Conservation (phyloP, 441 rosid genomes). For the Melastoma candidum region DNA sequence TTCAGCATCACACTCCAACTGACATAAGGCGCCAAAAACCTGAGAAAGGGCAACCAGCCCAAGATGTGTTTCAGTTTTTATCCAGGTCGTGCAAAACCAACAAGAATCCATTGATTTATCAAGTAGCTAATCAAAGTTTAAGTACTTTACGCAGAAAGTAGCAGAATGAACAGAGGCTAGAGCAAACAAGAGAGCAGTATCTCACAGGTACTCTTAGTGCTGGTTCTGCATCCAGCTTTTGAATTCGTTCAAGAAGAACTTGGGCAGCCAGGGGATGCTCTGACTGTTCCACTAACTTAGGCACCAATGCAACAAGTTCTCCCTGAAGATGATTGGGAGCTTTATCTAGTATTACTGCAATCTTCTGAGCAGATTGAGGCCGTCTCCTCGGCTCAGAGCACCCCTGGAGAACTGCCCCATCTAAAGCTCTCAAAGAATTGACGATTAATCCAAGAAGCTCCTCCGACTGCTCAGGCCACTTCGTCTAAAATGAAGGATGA, state of each 20-base stretch:
- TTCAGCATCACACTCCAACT: slow-evolving; percentile 78
- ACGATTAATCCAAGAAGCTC: slow-evolving; percentile 94
- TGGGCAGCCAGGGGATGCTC: slow-evolving; percentile 92
- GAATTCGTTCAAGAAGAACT: slow-evolving; percentile 83
- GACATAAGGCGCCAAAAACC: slow-evolving; percentile 88
- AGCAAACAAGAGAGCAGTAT: slow-evolving; percentile 12
- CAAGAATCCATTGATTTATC: not conserved
- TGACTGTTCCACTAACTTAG: slow-evolving; percentile 93
- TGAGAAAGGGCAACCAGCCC: slow-evolving; percentile 22
- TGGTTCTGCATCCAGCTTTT: slow-evolving; percentile 83
- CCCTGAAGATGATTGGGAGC: slow-evolving; percentile 90
- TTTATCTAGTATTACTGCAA: slow-evolving; percentile 84
- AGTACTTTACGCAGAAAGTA: not conserved
- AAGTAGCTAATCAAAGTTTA: slow-evolving; percentile 9
- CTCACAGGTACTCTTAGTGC: slow-evolving; percentile 77
- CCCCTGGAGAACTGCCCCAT: slow-evolving; percentile 89
- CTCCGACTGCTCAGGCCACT: slow-evolving; percentile 98
- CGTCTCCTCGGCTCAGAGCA: slow-evolving; percentile 93
- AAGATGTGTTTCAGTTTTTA: not conserved
- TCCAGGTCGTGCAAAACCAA: not conserved
- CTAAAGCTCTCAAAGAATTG: slow-evolving; percentile 86
- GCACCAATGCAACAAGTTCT: slow-evolving; percentile 82
- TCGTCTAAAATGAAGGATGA: slow-evolving; percentile 47
- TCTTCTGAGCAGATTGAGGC: slow-evolving; percentile 90
- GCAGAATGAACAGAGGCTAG: slow-evolving; percentile 5